Percentiles rank a stretch among this genome's conserved stretches.
These are phyloP conservation scores for Jamesozyma piceae DNA, from an alignment of 805 yeast species.

Conservation along the genomic window DNA sequence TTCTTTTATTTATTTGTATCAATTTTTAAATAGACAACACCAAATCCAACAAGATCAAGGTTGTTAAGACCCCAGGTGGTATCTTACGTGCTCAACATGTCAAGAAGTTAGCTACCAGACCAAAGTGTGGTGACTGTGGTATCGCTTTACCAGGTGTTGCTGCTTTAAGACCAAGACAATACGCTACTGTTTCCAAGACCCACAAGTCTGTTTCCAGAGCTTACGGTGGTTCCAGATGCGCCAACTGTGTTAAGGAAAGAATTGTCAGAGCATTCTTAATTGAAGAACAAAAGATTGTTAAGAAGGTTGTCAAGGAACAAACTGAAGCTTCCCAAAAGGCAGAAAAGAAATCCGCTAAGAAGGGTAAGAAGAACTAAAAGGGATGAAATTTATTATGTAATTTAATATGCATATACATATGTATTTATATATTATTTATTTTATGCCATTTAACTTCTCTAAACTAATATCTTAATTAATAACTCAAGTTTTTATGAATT, in stretches of 20 bases:
- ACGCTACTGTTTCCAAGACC: conserved; percentile 89
- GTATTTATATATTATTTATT: conserved; percentile 1
- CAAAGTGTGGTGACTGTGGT: conserved; percentile 86
- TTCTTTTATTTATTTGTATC: too few relatives aligned
- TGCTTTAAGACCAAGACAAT: conserved; percentile 95
- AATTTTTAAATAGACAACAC: conserved; percentile 69
- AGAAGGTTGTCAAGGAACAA: conserved; percentile 96
- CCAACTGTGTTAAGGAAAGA: conserved; percentile 98
- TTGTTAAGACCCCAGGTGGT: conserved; percentile 99
- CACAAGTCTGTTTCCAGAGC: conserved; percentile 98
- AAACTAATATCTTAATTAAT: not conserved
- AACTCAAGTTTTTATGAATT: too few relatives aligned
- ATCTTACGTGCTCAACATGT: conserved; percentile 94
- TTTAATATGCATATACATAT: conserved; percentile 1
- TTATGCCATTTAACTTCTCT: not conserved
- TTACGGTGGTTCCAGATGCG: conserved; percentile 98
- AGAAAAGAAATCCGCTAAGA: conserved; percentile 30
- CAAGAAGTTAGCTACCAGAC: conserved; percentile 81
- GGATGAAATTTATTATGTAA: not conserved
- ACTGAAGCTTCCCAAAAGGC: conserved; percentile 75
- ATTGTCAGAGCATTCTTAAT: conserved; percentile 98
- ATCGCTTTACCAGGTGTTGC: conserved; percentile 76
- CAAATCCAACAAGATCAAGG: conserved; percentile 98
- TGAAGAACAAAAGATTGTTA: conserved; percentile 99
- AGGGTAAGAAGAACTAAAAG: conserved; percentile 19